These are phyloP conservation scores for Aspergillus transmontanensis DNA, from an alignment of 2,329 filamentous ascomycete genomes.

Conservation along the genomic window DNA sequence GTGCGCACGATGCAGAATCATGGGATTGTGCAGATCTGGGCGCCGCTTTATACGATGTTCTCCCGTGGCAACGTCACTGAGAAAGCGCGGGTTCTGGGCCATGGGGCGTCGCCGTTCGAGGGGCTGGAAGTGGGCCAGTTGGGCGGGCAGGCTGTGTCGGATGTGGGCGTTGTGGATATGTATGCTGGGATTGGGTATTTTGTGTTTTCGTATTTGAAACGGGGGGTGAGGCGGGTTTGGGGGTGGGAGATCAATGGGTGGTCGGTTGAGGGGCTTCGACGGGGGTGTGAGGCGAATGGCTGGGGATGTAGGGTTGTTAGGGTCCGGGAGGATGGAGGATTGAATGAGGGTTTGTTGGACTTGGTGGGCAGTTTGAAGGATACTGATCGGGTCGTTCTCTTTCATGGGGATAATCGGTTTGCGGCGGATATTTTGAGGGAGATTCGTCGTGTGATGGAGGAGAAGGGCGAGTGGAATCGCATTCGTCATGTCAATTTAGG, in stretches of 20 bases:
- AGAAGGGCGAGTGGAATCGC: slow-evolving; percentile 34
- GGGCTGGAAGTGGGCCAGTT: slow-evolving; percentile 32
- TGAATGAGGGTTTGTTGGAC: slow-evolving; percentile 27
- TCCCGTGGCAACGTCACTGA: slow-evolving; percentile 87
- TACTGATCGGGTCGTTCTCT: slow-evolving; percentile 63
- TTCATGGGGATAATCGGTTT: slow-evolving; percentile 67
- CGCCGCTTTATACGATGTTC: slow-evolving; percentile 92
- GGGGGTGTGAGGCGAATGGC: slow-evolving; percentile 71
- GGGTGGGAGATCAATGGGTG: slow-evolving; percentile 92
- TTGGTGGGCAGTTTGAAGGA: slow-evolving; percentile 39
- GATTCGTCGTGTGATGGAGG: slow-evolving; percentile 33
- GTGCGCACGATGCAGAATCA: slow-evolving; percentile 73
- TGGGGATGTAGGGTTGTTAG: slow-evolving; percentile 63
- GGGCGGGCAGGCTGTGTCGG: slow-evolving; percentile 22
- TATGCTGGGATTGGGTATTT: slow-evolving; percentile 97
- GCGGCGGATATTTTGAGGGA: slow-evolving; percentile 49
- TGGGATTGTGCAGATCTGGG: slow-evolving; percentile 81
- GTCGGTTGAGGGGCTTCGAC: slow-evolving; percentile 78
- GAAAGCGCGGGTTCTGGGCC: slow-evolving; percentile 71
- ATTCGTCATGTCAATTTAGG: slow-evolving; percentile 63
- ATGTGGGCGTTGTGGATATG: slow-evolving; percentile 66
- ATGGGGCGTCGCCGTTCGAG: slow-evolving; percentile 41
- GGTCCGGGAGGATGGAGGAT: slow-evolving; percentile 39
- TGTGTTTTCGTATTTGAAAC: slow-evolving; percentile 75
- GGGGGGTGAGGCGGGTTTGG: slow-evolving; percentile 69